A percentile compares a stretch with the other conserved stretches of the same genome.
Conservation (phyloP, 1,139 yeast species). For the Yarrowia galli region DNA sequence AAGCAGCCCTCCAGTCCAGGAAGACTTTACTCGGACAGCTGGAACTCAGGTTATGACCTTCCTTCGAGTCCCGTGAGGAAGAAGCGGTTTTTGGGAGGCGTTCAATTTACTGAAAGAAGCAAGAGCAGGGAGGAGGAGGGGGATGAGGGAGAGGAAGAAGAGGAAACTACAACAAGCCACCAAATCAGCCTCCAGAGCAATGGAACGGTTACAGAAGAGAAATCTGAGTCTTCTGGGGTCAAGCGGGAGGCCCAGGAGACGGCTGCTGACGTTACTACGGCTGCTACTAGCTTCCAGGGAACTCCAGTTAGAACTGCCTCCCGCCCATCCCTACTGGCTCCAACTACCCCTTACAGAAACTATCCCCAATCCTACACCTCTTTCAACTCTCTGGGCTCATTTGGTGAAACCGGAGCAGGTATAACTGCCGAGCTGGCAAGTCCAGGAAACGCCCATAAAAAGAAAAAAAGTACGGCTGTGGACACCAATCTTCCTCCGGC, state of each 20-base stretch:
- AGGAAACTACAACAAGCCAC: background rate
- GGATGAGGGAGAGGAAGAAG: background rate
- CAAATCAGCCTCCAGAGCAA: background rate
- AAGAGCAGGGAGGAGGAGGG: slow-evolving; percentile 12
- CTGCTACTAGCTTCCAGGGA: too few relatives aligned
- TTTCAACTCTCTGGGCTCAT: slow-evolving; percentile 18
- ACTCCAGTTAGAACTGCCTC: slow-evolving; percentile 1
- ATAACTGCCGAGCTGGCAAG: slow-evolving; percentile 9
- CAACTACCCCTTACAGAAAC: slow-evolving; percentile 20
- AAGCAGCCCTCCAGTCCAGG: slow-evolving; percentile 14
- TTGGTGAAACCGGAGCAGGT: slow-evolving; percentile 33
- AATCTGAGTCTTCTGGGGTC: background rate
- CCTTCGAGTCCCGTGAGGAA: slow-evolving; percentile 30
- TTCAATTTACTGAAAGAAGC: slow-evolving; percentile 16
- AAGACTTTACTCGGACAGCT: background rate
- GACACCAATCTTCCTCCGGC: slow-evolving; percentile 12
- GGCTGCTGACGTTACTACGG: too few relatives aligned
- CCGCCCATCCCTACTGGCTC: slow-evolving; percentile 10
- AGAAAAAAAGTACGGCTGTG: background rate
- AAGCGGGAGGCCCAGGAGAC: background rate
- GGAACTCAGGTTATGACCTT: slow-evolving; percentile 1
- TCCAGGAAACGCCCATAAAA: slow-evolving; percentile 1
- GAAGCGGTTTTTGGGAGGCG: slow-evolving; percentile 16
- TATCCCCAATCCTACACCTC: background rate
- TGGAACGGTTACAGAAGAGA: slow-evolving; percentile 1